Base-by-base conservation (phyloP, 805 yeast genomes). In the Tetrapisispora phaffii region DNA sequence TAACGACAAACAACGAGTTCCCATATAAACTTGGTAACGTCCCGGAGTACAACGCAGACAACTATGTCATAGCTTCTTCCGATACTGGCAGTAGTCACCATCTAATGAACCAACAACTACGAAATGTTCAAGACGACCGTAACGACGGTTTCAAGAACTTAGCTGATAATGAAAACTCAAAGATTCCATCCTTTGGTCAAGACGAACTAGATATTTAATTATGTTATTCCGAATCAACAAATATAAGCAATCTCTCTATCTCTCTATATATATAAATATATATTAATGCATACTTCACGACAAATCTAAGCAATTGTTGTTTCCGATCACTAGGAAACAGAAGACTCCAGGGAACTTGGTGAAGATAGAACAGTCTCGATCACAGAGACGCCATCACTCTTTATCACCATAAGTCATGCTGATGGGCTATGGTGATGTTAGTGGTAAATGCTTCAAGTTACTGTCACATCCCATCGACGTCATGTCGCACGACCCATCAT, bases 101-200 rank as follows among this genome's bases (percentile, higher is more conserved):
- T 8, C 4, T n/a, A 15, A 22, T 15, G 7, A 15, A 36, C 15
- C 12, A 36, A 36, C 20, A 35, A 20, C 12, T 36, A 21, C 21
- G 36, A 31, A 7, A 2, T 3, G 16, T 26, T 15, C 36, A 39
- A 12, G 23, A 20, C 13, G 34, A 17, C 17, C 7, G 19, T 23
- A 41, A 13, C 19, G 38, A 20, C 17, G 41, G 17, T 21, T 36
- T 16, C 13, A 36, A 22, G 5, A 23, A 36, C 16, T 15, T 21
- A 41, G 20, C 13, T 21, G 24, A 21, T 10, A 31, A 36, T 21
- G 35, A 33, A 42, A 44, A 36, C 34, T 34, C 19, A 13, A 17
- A 41, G 13, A 43, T 57, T 9, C 65, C 60, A n/a, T 52, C 65
- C 1, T 60, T 60, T 39, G 65, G 65, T 6, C 60, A 60, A 39